These are phyloP conservation scores for Taxillus chinensis DNA, from an alignment of 164 flowering plant species.

Conservation along the genomic window DNA sequence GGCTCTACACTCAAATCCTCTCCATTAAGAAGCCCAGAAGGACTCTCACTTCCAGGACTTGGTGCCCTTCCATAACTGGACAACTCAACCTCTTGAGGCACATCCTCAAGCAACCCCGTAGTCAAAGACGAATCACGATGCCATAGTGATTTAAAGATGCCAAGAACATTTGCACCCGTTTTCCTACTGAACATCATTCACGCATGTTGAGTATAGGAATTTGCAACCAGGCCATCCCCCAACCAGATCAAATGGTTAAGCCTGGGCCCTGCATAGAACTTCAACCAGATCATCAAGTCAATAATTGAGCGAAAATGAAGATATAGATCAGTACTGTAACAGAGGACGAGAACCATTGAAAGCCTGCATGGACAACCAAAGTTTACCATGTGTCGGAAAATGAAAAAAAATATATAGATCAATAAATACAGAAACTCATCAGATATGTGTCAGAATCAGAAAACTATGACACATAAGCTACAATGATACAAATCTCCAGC, in stretches of 20 bases:
- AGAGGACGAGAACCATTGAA: no score
- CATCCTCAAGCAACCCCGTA: constrained; percentile 48
- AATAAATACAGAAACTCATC: no score
- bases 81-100: constrained; percentile 76
- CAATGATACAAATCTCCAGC: no score
- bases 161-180: constrained; percentile 34
- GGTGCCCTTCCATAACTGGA: constrained; percentile 63
- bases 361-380: no score
- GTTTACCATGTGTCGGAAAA: no score
- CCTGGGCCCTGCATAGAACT: constrained; percentile 12
- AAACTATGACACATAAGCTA: no score
- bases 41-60: constrained; percentile 92
- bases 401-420: no score
- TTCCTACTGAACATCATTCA: constrained; percentile 73
- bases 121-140: constrained; percentile 49
- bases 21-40: constrained; percentile 89
- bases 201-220: constrained; percentile 24
- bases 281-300: neutral
- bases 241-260: constrained; percentile 7
- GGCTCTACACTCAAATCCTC: constrained; percentile 68
- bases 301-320: no score
- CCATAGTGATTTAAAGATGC: constrained; percentile 54
- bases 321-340: no score
- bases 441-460: no score
- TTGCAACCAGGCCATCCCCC: constrained; percentile 61